Evolutionary conservation across 257 asterid genomes (phyloP).

Genomic region (Petunia axillaris): DNA sequence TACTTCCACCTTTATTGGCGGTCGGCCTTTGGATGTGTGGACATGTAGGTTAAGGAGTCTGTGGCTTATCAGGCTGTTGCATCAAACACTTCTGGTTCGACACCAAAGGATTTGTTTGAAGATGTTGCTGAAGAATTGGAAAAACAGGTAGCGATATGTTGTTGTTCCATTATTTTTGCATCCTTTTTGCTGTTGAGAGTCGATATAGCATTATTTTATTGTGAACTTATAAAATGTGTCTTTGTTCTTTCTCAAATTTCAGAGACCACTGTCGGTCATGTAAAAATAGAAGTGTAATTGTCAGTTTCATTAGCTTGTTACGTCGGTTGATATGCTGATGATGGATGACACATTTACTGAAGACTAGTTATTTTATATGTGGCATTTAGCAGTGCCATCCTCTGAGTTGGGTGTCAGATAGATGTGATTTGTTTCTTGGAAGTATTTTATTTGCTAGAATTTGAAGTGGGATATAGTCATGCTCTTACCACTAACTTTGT

Average conservation of each 20-base stretch:
- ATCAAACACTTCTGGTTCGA: constrained; percentile 81
- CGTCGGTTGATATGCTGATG: neutral
- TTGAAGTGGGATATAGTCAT: constrained; percentile 20
- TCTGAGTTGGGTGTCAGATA: constrained; percentile 17
- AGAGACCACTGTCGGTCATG: constrained; percentile 4
- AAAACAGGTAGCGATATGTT: constrained; percentile 58
- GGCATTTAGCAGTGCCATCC: constrained; percentile 9
- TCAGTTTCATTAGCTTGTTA: neutral
- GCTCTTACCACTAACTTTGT: constrained; percentile 28
- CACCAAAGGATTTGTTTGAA: constrained; percentile 93
- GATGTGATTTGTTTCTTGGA: neutral
- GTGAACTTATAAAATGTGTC: neutral
- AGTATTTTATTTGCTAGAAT: constrained; percentile 1
- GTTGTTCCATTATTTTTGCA: neutral
- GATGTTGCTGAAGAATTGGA: constrained; percentile 82
- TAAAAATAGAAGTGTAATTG: constrained; percentile 14
- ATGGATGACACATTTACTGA: constrained; percentile 1
- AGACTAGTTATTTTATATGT: neutral
- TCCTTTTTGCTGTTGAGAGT: neutral
- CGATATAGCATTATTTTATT: neutral
- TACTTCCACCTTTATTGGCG: neutral
- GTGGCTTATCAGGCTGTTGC: constrained; percentile 86
- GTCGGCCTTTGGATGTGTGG: constrained; percentile 28
- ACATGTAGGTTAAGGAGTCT: constrained; percentile 72
- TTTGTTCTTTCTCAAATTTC: neutral